Evolutionary conservation across 1,284 basidiomycete genomes (phyloP).

Genomic region (Rhizoctonia solani): DNA sequence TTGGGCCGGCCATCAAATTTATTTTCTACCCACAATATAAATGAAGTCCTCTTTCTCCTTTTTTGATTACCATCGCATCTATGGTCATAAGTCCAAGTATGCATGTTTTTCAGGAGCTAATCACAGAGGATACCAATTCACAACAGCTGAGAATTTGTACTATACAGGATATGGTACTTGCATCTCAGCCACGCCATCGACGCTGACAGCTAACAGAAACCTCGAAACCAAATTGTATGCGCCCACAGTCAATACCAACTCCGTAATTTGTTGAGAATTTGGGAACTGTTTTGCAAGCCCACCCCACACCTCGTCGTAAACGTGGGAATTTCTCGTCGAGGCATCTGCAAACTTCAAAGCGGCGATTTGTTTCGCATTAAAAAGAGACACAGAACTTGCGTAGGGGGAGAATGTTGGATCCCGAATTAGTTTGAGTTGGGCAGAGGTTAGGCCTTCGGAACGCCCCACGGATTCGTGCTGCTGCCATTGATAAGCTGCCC

Average conservation of each 20-base stretch:
- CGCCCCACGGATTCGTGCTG: slow-evolving; percentile 29
- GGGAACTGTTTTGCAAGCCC: slow-evolving; percentile 2
- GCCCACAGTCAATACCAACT: slow-evolving; percentile 13
- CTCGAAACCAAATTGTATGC: slow-evolving; percentile 32
- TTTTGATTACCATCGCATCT: too few relatives aligned
- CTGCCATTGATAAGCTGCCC: slow-evolving; percentile 32
- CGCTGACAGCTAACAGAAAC: slow-evolving; percentile 33
- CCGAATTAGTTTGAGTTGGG: slow-evolving; percentile 30
- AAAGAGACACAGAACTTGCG: neutral
- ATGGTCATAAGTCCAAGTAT: too few relatives aligned
- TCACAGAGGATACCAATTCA: too few relatives aligned
- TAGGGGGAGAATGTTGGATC: slow-evolving; percentile 27
- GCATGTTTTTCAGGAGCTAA: too few relatives aligned
- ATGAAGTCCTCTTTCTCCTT: too few relatives aligned
- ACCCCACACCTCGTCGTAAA: slow-evolving; percentile 23
- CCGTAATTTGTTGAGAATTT: slow-evolving; percentile 13
- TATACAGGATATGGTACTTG: slow-evolving; percentile 21
- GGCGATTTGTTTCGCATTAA: slow-evolving; percentile 22
- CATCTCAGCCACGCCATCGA: slow-evolving; percentile 32
- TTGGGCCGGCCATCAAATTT: too few relatives aligned
- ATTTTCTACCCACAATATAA: too few relatives aligned
- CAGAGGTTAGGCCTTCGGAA: slow-evolving; percentile 30
- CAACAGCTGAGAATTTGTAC: neutral
- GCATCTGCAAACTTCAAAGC: slow-evolving; percentile 27
- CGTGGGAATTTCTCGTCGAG: slow-evolving; percentile 17